Evolutionary conservation across 306 rosid species (phyloP), one percentile per base, ranked within the genome.

Genomic region (Sesbania bispinosa): DNA sequence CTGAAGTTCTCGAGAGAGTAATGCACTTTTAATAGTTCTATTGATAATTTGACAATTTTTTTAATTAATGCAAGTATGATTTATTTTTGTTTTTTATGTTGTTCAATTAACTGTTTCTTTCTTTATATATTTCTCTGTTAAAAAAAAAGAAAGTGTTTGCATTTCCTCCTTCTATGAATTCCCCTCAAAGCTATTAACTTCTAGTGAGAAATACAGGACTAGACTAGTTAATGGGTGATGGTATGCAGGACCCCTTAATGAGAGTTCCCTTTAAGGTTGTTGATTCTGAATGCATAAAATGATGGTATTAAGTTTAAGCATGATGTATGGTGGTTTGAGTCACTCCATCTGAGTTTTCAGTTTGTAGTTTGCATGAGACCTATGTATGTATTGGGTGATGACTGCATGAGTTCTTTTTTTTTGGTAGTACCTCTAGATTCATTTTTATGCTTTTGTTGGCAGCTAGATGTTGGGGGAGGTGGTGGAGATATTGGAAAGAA

Each of bases 381-480:
- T n/a, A n/a, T n/a, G n/a, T n/a, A n/a, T n/a, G n/a, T n/a, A n/a
- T n/a, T n/a, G n/a, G 39, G 10, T 35, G 39, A 10, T 35, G 39
- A 35, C 8, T 35, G 7, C 39, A 35, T 65, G 53, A 67, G 21
- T 42, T 27, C 1, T 23, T 57, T 45, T 53, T 52, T 43, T 69
- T 27, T 24, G 2, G 41, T 75, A 54, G 55, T 57, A 30, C 43
- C 16, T 45, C 20, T 7, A 62, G 62, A 64, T 62, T 69, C 29
- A 19, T 64, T 20, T 47, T 38, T 54, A 4, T 35, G 42, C 32
- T 52, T 63, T 26, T 68, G 10, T 59, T 71, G 60, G 79, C 89
- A 95, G 99, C 80, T 89, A 75, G 96, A 89, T 20, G 6, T 80
- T 62, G 99, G 99, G 71, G 99, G 99, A 82, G 96, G 97, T 20